Base-by-base conservation (phyloP, 148 eudicot species). In the Dianthus caryophyllus region DNA sequence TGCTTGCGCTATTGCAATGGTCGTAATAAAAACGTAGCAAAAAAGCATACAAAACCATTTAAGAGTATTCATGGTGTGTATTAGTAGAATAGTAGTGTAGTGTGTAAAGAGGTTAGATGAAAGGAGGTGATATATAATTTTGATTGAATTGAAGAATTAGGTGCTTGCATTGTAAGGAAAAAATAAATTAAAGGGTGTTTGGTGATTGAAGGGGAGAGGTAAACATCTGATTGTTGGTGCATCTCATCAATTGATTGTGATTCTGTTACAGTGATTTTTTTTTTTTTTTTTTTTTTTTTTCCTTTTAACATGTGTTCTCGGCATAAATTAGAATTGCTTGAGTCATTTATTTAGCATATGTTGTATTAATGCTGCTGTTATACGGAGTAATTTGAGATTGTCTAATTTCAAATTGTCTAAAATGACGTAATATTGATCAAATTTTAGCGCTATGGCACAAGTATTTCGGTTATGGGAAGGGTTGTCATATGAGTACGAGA, bases 131-230 rank as follows among this genome's bases (percentile, higher is more conserved):
- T 22, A 64, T 59, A 65, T 66, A 71, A 53, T 18, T 22, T 52
- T 1, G 38, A n/a, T n/a, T n/a, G n/a, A n/a, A n/a, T n/a, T 38
- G 43, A 59, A 69, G 22, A 38, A 57, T 52, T 56, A 71, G 36
- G 50, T 36, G 44, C 44, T 29, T 59, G 33, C 66, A n/a, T n/a
- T n/a, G n/a, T n/a, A n/a, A n/a, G n/a, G n/a, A 66, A 56, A 65
- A 68, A 72, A 74, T 63, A 9, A 16, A 65, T n/a, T n/a, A 48
- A 33, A 7, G 29, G 29, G 46, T 33, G 78, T 81, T 88, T 83
- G 87, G 87, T 85, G 82, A 73, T 75, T 60, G 75, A 73, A 66
- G 79, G 78, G 77, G 85, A 77, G 61, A 67, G 50, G 76, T 73
- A 53, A 69, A 71, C 66, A 59, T 81, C 83, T 55, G 27, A 55